A percentile compares a stretch with the other conserved stretches of the same genome.
Conservation (phyloP, 208 protist genomes). For the Crithidia brevicula region DNA sequence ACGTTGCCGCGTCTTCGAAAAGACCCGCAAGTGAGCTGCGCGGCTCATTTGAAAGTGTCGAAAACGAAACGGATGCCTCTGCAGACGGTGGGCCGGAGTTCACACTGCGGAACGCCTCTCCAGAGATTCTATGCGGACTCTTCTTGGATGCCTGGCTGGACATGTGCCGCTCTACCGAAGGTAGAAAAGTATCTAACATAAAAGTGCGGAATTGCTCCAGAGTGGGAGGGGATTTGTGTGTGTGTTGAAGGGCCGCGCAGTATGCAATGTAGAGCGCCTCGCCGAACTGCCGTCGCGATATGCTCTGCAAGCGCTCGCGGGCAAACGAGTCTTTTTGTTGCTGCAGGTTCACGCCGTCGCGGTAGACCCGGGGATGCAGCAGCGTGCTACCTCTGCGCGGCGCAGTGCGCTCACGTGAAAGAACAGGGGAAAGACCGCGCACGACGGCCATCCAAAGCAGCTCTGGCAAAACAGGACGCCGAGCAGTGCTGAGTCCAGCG, state of each 20-base stretch:
- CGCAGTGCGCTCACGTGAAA: not conserved
- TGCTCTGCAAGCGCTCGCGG: slow-evolving; percentile 26
- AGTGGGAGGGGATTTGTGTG: not conserved
- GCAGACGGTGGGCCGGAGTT: not conserved
- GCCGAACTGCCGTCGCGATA: slow-evolving; percentile 18
- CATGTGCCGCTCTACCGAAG: slow-evolving; percentile 20
- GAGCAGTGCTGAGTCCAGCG: slow-evolving; percentile 31
- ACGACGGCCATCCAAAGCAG: slow-evolving; percentile 72
- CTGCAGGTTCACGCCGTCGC: not conserved
- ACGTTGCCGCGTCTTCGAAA: not conserved
- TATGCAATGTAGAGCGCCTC: slow-evolving; percentile 19
- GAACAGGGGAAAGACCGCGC: slow-evolving; percentile 28
- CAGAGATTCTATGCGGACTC: not conserved
- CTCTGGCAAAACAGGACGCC: slow-evolving; percentile 43
- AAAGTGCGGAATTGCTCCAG: not conserved
- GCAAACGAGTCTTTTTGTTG: slow-evolving; percentile 35
- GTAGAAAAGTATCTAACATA: slow-evolving; percentile 33
- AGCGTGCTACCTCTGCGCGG: slow-evolving; percentile 13
- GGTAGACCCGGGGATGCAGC: slow-evolving; percentile 13
- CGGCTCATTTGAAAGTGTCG: not conserved
- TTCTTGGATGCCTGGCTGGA: not conserved
- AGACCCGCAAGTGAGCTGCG: not conserved
- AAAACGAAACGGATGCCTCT: not conserved
- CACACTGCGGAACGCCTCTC: too few relatives aligned
- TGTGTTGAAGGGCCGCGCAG: not conserved